Conservation (phyloP, 2,329 filamentous ascomycete species). For the Cladophialophora exuberans region DNA sequence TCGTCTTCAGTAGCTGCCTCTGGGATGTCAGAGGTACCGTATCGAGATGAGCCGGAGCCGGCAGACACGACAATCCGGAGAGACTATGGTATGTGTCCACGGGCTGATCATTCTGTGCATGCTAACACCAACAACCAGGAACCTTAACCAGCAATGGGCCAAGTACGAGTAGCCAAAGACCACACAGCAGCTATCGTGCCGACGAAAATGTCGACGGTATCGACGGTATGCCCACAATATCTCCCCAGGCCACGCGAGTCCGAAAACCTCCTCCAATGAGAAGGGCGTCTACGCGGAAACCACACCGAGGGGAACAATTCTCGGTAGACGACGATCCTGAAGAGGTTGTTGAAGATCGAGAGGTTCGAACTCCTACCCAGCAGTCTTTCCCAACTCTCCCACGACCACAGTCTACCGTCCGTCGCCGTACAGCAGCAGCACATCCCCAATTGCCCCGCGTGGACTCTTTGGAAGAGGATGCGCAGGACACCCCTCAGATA, state of each 20-base stretch:
- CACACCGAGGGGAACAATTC: slow-evolving; percentile 82
- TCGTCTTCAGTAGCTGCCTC: slow-evolving; percentile 1
- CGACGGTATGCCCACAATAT: slow-evolving; percentile 50
- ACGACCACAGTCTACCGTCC: slow-evolving; percentile 44
- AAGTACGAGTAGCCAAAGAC: slow-evolving; percentile 20
- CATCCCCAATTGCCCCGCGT: slow-evolving; percentile 39
- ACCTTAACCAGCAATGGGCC: slow-evolving; percentile 18
- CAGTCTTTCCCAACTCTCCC: slow-evolving; percentile 46
- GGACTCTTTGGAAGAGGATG: slow-evolving; percentile 44
- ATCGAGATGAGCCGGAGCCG: slow-evolving; percentile 3
- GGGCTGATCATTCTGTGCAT: background rate
- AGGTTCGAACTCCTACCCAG: slow-evolving; percentile 14
- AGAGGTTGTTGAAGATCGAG: slow-evolving; percentile 72
- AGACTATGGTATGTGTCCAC: slow-evolving; percentile 23
- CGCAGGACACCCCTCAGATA: slow-evolving; percentile 42
- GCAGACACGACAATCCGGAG: slow-evolving; percentile 18
- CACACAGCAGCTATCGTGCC: slow-evolving; percentile 16
- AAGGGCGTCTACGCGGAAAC: slow-evolving; percentile 69
- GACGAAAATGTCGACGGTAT: slow-evolving; percentile 31
- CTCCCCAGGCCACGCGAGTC: slow-evolving; percentile 46
- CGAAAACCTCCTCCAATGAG: slow-evolving; percentile 74
- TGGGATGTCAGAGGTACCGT: background rate
- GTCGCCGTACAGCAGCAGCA: slow-evolving; percentile 42
- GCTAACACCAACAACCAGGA: slow-evolving; percentile 20
- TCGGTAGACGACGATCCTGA: slow-evolving; percentile 85